Evolutionary conservation across 2,329 filamentous ascomycete genomes (phyloP).

Genomic region (Lecanicillium sp.): DNA sequence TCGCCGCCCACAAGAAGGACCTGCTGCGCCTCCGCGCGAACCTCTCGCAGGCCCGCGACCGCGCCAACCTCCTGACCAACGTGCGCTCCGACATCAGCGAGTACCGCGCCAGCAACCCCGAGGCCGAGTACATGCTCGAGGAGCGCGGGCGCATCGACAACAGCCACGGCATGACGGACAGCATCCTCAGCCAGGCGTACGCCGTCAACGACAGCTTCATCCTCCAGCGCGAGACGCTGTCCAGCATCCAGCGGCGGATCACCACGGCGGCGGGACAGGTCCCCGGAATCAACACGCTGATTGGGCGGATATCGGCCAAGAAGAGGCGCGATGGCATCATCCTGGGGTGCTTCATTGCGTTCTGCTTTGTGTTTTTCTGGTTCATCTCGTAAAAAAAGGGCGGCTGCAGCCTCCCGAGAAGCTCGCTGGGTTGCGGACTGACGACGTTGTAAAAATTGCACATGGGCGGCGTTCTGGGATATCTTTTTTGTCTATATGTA

Average conservation of each 20-base stretch:
- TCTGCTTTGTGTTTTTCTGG: conserved; percentile 84
- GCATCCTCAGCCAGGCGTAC: conserved; percentile 90
- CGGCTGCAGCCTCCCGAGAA: too few relatives aligned
- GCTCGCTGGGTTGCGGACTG: not conserved
- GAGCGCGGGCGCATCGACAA: conserved; percentile 82
- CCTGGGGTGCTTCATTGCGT: conserved; percentile 81
- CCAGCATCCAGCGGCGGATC: conserved; percentile 85
- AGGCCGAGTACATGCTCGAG: conserved; percentile 93
- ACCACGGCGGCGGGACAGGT: conserved; percentile 84
- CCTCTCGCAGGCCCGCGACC: conserved; percentile 73
- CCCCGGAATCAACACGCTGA: conserved; percentile 86
- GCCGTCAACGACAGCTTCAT: conserved; percentile 90
- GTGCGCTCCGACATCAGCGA: conserved; percentile 89
- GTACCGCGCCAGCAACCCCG: conserved; percentile 77
- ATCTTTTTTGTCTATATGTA: conserved; percentile 6
- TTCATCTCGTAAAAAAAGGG: conserved; percentile 48
- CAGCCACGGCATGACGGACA: conserved; percentile 83
- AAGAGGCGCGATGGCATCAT: conserved; percentile 94
- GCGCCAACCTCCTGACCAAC: conserved; percentile 83
- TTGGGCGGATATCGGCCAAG: conserved; percentile 87
- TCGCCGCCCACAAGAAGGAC: conserved; percentile 80
- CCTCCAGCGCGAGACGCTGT: conserved; percentile 78
- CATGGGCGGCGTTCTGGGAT: conserved; percentile 25
- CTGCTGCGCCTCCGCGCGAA: conserved; percentile 66
- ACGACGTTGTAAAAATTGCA: conserved; percentile 4